These are phyloP conservation scores for Umbelopsis isabellina DNA, from an alignment of 192 early-diverging fungal genomes.

Conservation along the genomic window DNA sequence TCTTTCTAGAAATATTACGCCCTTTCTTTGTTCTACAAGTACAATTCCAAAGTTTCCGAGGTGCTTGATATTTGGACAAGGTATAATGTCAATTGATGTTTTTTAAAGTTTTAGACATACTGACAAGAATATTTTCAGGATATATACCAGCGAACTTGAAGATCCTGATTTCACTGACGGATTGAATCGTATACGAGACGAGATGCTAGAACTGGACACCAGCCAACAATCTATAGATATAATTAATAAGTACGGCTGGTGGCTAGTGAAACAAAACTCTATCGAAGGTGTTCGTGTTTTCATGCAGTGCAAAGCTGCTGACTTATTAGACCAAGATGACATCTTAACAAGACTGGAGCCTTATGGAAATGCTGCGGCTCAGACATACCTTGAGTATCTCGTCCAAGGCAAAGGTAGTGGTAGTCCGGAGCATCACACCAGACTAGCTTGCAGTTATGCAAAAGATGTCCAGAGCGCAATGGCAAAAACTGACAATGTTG, in stretches of 20 bases:
- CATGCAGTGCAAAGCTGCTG: slow-evolving; percentile 27
- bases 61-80: slow-evolving; percentile 66
- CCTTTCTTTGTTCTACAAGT: slow-evolving; percentile 63
- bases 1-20: slow-evolving; percentile 58
- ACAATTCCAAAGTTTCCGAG: slow-evolving; percentile 44
- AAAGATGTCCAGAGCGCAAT: slow-evolving; percentile 34
- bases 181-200: slow-evolving; percentile 45
- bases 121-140: slow-evolving; percentile 34
- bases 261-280: slow-evolving; percentile 51
- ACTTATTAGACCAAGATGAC: slow-evolving; percentile 39
- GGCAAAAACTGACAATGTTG: background rate
- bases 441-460: slow-evolving; percentile 43
- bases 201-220: slow-evolving; percentile 35
- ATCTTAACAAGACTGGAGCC: slow-evolving; percentile 37
- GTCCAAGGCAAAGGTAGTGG: slow-evolving; percentile 51
- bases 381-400: slow-evolving; percentile 56
- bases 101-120: background rate
- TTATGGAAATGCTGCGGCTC: slow-evolving; percentile 39
- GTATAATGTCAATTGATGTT: slow-evolving; percentile 39
- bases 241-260: slow-evolving; percentile 54
- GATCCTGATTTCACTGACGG: slow-evolving; percentile 55
- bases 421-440: slow-evolving; percentile 42
- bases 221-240: slow-evolving; percentile 29
- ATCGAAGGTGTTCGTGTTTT: slow-evolving; percentile 49
- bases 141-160: slow-evolving; percentile 50